Base-by-base conservation (phyloP, 352 stramenopile genomes). In the Pythium aphanidermatum region DNA sequence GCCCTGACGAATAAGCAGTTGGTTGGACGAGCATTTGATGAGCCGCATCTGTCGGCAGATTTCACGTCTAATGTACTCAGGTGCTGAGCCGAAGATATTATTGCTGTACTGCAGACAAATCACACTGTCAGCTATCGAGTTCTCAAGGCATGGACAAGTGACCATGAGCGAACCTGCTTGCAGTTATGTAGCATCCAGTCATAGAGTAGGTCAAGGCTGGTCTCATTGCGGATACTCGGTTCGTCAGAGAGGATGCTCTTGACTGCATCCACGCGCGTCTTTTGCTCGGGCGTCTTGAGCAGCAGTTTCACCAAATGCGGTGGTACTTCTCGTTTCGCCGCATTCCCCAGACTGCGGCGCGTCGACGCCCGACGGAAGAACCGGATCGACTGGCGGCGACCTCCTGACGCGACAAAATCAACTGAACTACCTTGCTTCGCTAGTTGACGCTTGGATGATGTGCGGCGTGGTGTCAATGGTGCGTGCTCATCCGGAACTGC, bases 141-240 rank as follows among this genome's bases (percentile, higher is more conserved):
- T n/a, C n/a, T n/a, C n/a, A n/a, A n/a, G n/a, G n/a, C n/a, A n/a
- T n/a, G n/a, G n/a, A n/a, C n/a, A n/a, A n/a, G n/a, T n/a, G n/a
- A n/a, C n/a, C n/a, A n/a, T n/a, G n/a, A n/a, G n/a, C n/a, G n/a
- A n/a, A 74, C 64, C 47, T 85, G 71, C 41, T 85, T 83, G 43
- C 77, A 89, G 61, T 86, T 85, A 30, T 77, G 65, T 36, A 86
- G 60, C 77, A 89, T 89, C 77, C 77, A 89, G 31, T 70, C 60
- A 61, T 86, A 89, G 4, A 89, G 69, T 1, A 86, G 30, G 16
- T 86, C 70, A 24, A 86, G 70, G 43, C 74, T 85, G 31, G 74
- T 51, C 45, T 89, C 77, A 30, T 81, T 83, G 23, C 77, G 70
- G 2, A 61, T 27, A 8, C 59, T 62, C 0, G 74, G 68, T 20